phyloP scores from a whole-genome alignment of 75 land plant species.

The Pinus albicaulis region DNA sequence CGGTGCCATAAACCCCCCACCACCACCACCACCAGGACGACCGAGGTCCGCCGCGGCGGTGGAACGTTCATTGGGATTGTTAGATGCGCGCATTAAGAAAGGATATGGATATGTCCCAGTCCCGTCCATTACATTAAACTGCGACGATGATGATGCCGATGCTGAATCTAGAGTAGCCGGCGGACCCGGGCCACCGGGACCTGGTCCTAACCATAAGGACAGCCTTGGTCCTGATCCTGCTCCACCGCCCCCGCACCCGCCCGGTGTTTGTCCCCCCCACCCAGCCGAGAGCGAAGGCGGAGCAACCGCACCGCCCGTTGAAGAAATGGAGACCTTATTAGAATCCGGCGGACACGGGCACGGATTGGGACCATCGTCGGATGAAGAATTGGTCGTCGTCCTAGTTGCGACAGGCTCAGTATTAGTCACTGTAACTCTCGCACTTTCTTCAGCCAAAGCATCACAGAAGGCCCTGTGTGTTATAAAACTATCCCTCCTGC shows the following conservation, averaged over 20 bases:
- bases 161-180: background rate
- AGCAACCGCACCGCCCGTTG: background rate
- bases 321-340: background rate
- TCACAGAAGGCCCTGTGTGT: slow-evolving; percentile 80
- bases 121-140: slow-evolving; percentile 4
- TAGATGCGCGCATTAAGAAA: background rate
- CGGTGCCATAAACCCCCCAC: slow-evolving; percentile 18
- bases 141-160: background rate
- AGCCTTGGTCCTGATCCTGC: slow-evolving; percentile 17
- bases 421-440: slow-evolving; percentile 15
- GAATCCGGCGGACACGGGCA: slow-evolving; percentile 6
- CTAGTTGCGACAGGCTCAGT: background rate
- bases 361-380: slow-evolving; percentile 8
- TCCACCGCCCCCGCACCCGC: slow-evolving; percentile 20
- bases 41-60: background rate
- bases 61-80: background rate
- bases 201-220: slow-evolving; percentile 28
- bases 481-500: slow-evolving; percentile 80
- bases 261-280: background rate
- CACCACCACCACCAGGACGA: slow-evolving; percentile 16
- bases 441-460: slow-evolving; percentile 76
- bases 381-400: slow-evolving; percentile 16
- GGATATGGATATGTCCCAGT: slow-evolving; percentile 3
- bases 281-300: slow-evolving; percentile 8
- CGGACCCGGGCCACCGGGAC: slow-evolving; percentile 19